phyloP scores from a whole-genome alignment of 805 yeast species.

The Pichia nanzhaoensis region DNA sequence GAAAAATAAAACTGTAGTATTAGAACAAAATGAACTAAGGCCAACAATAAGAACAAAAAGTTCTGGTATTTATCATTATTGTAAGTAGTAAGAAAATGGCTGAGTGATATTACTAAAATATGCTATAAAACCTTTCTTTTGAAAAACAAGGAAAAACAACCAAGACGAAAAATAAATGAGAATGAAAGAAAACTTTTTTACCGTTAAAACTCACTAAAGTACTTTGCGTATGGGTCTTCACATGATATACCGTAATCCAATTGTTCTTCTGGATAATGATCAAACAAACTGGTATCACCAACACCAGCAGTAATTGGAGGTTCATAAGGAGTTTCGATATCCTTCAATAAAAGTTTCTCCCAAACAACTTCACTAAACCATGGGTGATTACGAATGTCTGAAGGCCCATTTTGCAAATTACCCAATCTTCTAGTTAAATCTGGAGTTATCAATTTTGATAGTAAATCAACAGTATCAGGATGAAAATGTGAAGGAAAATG shows the following conservation, averaged over 20 bases:
- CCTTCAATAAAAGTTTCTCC: constrained; percentile 49
- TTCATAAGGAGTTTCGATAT: constrained; percentile 58
- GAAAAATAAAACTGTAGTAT: too few relatives aligned
- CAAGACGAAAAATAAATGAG: neutral
- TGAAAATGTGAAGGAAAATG: constrained; percentile 49
- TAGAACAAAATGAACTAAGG: too few relatives aligned
- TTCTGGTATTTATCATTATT: too few relatives aligned
- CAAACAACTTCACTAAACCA: constrained; percentile 59
- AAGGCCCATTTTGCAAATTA: constrained; percentile 50
- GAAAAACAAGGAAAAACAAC: neutral
- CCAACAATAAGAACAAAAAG: too few relatives aligned
- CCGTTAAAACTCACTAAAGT: constrained; percentile 26
- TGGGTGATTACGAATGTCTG: constrained; percentile 48
- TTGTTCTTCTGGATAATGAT: constrained; percentile 72
- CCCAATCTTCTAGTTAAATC: constrained; percentile 53
- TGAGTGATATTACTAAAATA: too few relatives aligned
- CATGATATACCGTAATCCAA: constrained; percentile 77
- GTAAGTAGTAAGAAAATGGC: too few relatives aligned
- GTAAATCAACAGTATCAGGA: constrained; percentile 45
- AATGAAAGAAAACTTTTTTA: neutral
- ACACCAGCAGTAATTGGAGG: constrained; percentile 59
- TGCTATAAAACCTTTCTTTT: too few relatives aligned
- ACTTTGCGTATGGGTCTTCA: constrained; percentile 32
- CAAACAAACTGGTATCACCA: constrained; percentile 59
- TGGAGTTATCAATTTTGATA: constrained; percentile 44